These are phyloP conservation scores for Tolypocladium tropicale DNA, from an alignment of 2,329 filamentous ascomycete species.

Conservation along the genomic window DNA sequence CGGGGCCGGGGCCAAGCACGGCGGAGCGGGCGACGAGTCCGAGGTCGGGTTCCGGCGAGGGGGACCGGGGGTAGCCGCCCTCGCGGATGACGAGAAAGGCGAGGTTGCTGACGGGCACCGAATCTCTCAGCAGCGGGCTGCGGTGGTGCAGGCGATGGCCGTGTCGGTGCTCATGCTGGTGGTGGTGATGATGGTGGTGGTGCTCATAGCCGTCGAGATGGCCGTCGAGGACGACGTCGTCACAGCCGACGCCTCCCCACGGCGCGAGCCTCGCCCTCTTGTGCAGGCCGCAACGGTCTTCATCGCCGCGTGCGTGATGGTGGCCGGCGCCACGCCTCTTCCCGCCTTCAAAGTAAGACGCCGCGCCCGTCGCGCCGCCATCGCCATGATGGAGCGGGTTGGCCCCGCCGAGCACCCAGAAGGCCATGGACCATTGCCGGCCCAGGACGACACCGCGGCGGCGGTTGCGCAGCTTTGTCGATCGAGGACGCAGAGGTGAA, in stretches of 20 bases:
- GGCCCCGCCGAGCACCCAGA: slow-evolving; percentile 26
- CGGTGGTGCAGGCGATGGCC: background rate
- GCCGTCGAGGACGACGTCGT: background rate
- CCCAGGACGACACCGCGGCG: background rate
- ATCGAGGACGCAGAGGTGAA: too few relatives aligned
- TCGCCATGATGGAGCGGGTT: slow-evolving; percentile 11
- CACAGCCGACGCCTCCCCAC: background rate
- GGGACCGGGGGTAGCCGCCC: slow-evolving; percentile 10
- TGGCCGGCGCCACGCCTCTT: background rate
- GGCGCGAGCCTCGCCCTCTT: background rate
- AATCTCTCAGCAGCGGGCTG: slow-evolving; percentile 4
- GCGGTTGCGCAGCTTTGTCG: too few relatives aligned
- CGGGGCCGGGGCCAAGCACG: too few relatives aligned
- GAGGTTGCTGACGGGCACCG: slow-evolving; percentile 19
- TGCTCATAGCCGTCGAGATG: background rate
- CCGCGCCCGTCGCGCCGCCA: background rate
- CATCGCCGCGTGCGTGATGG: background rate
- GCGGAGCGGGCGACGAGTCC: too few relatives aligned
- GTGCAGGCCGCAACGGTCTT: background rate
- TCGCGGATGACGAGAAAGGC: slow-evolving; percentile 30
- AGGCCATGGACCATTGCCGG: slow-evolving; percentile 28
- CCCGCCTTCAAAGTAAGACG: slow-evolving; percentile 6
- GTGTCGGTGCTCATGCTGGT: background rate
- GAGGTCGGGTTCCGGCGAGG: slow-evolving; percentile 11
- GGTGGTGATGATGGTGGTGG: background rate